Base-by-base conservation (phyloP, 345 rosid species). In the Syzygium jambos region DNA sequence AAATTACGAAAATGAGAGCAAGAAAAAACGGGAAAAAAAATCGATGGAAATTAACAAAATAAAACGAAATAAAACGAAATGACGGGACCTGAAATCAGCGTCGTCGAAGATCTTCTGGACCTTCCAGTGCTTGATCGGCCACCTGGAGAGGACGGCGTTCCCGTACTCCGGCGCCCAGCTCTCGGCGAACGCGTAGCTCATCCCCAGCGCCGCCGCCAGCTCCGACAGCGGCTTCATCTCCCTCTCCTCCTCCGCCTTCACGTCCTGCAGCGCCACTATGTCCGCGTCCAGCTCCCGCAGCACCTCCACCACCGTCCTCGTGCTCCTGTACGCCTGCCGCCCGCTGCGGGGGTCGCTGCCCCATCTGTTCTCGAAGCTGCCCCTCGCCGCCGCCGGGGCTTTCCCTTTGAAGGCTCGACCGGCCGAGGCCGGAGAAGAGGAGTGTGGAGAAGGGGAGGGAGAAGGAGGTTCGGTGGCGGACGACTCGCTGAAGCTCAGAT, bases 151-250 rank as follows among this genome's bases (percentile, higher is more conserved):
- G 49, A 97, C 89, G 78, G 99, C 98, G 92, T 97, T 97, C 19
- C 99, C 99, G 88, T 96, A 97, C 90, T 97, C 98, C 43, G 99
- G 99, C 68, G 99, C 99, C 99, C 99, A 97, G 90, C 98, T 96
- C 91, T 97, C 99, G 15, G 99, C 99, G 90, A 96, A 97, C 21
- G 93, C 98, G 85, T 96, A 96, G 51, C 90, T 91, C 99, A 97
- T 96, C 68, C 96, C 97, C 90, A 97, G 91, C 55, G 98, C 98
- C 19, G 92, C 91, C 19, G 99, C 98, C 78, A 97, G 92, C 90
- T 97, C 99, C 15, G 99, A 97, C 86, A 97, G 91, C n/a, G 98
- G 99, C 88, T 93, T 94, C 99, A 97, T 97, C 27, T 65, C 93
- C 90, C 93, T 96, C 89, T 95, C 96, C 78, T 96, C 99, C 94